A percentile compares a stretch with the other conserved stretches of the same genome.
Evolutionary conservation across 768 basidiomycete genomes (phyloP).

Genomic region (Trametopsis cervina): DNA sequence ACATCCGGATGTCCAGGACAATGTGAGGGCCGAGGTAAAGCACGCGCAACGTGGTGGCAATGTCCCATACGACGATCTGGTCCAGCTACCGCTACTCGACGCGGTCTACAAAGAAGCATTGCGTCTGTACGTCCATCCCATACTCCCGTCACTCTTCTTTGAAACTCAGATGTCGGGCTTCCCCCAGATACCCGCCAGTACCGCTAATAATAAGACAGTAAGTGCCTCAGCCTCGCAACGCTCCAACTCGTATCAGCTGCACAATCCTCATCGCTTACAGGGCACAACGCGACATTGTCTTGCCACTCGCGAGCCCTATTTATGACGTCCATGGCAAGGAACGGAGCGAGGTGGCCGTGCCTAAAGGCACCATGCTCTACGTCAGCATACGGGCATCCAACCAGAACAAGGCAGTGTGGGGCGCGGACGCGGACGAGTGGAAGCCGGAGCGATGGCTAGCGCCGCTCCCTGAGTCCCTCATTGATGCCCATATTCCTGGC

Average conservation of each 20-base stretch:
- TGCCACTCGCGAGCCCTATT: conserved; percentile 37
- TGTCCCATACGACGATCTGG: conserved; percentile 9
- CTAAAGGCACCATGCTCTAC: conserved; percentile 31
- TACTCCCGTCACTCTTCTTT: background rate
- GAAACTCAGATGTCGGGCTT: no score
- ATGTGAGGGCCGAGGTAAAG: conserved; percentile 6
- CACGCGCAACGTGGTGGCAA: conserved; percentile 3
- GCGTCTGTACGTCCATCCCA: conserved; percentile 4
- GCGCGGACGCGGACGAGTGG: conserved; percentile 40
- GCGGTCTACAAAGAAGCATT: conserved; percentile 10
- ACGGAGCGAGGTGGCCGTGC: conserved; percentile 31
- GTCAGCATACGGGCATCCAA: conserved; percentile 35
- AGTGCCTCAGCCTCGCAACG: background rate
- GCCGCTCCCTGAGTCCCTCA: conserved; percentile 27
- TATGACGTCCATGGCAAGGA: conserved; percentile 29
- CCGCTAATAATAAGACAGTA: background rate
- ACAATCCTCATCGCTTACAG: background rate
- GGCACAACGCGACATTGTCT: conserved; percentile 22
- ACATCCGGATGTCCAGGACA: conserved; percentile 8
- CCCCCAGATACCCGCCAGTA: background rate
- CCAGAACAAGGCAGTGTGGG: conserved; percentile 37
- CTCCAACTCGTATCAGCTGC: no score
- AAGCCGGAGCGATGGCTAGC: conserved; percentile 44
- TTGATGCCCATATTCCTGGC: conserved; percentile 34
- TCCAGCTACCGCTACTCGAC: conserved; percentile 8